phyloP scores from a whole-genome alignment of 768 basidiomycete genomes.

The Leccinum barrowsii region DNA sequence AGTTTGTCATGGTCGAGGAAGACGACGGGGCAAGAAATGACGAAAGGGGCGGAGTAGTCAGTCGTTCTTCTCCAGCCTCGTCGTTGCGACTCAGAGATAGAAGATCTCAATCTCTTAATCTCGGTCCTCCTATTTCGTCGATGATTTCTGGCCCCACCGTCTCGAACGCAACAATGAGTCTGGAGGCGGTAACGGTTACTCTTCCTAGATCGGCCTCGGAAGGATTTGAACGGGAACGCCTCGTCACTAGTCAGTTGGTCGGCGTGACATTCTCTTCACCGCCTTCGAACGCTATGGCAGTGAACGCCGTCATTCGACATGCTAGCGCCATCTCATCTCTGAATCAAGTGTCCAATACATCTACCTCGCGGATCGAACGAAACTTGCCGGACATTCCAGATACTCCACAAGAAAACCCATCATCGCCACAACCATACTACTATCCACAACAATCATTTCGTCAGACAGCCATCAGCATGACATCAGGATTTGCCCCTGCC shows the following conservation, averaged over 20 bases:
- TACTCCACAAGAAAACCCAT: conserved; percentile 9
- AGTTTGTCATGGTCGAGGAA: conserved; percentile 65
- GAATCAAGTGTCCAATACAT: conserved; percentile 27
- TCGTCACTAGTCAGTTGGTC: conserved; percentile 40
- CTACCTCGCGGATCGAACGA: conserved; percentile 26
- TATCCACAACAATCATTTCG: conserved; percentile 38
- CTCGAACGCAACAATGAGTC: conserved; percentile 29
- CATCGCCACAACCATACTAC: conserved; percentile 3
- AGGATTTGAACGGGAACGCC: conserved; percentile 38
- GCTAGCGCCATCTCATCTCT: conserved; percentile 15
- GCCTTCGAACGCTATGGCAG: conserved; percentile 17
- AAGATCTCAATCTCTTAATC: conserved; percentile 63
- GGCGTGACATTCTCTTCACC: conserved; percentile 38
- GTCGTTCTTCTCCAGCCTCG: conserved; percentile 39
- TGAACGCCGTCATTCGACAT: conserved; percentile 28
- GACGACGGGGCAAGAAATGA: conserved; percentile 34
- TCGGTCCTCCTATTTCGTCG: conserved; percentile 35
- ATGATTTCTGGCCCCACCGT: conserved; percentile 23
- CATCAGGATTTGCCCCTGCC: conserved; percentile 62
- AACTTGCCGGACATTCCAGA: conserved; percentile 30
- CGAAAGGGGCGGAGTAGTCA: conserved; percentile 17
- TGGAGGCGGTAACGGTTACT: conserved; percentile 29
- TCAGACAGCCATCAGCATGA: conserved; percentile 73
- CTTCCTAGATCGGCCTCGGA: conserved; percentile 27
- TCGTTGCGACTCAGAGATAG: conserved; percentile 49